Evolutionary conservation across 192 early-diverging fungal species (phyloP).

Genomic region (Paraglomus occultum): DNA sequence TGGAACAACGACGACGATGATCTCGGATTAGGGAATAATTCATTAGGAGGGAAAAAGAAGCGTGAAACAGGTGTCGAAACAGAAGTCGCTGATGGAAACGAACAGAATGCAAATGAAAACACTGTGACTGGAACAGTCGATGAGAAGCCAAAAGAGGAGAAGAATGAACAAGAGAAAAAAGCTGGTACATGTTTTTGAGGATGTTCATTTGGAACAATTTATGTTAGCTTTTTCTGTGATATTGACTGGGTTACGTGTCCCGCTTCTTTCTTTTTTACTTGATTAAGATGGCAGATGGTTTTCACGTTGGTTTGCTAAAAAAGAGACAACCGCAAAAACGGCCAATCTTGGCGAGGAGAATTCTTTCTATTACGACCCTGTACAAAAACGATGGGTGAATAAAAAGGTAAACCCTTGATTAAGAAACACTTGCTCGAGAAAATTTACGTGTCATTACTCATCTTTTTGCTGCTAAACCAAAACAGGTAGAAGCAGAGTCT

Average conservation of each 20-base stretch:
- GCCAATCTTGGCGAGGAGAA: constrained; percentile 88
- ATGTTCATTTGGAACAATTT: no score
- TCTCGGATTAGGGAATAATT: constrained; percentile 27
- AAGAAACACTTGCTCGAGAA: not conserved
- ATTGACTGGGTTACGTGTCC: no score
- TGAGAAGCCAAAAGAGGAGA: not conserved
- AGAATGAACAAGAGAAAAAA: not conserved
- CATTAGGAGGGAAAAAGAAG: constrained; percentile 14
- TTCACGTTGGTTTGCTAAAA: constrained; percentile 25
- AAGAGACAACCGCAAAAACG: constrained; percentile 19
- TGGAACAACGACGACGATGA: constrained; percentile 9
- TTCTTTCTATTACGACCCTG: constrained; percentile 84
- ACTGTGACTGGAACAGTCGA: not conserved
- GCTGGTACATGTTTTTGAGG: not conserved
- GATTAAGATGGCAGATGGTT: constrained; percentile 15
- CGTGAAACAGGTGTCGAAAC: not conserved
- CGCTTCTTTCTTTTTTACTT: no score
- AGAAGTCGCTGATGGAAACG: not conserved
- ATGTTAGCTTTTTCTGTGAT: no score
- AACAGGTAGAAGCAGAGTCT: constrained; percentile 29
- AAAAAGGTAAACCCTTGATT: constrained; percentile 47
- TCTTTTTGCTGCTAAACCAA: no score
- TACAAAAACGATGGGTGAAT: constrained; percentile 87
- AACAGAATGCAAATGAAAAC: not conserved
- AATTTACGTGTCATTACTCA: no score